Evolutionary conservation across 1,284 basidiomycete genomes (phyloP).

Genomic region (Leccinum huronense): DNA sequence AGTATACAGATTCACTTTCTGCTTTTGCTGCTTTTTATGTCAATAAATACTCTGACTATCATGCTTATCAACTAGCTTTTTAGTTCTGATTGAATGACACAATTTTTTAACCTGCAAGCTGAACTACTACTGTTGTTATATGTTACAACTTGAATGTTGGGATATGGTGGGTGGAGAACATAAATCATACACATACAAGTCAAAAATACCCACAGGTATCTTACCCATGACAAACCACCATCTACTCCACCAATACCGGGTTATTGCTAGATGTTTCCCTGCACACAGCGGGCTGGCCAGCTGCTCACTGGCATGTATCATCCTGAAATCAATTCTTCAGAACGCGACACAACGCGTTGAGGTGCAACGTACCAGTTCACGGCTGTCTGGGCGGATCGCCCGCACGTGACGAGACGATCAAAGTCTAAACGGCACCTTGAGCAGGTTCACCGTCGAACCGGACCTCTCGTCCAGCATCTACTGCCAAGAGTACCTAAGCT

Average conservation of each 20-base stretch:
- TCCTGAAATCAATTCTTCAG: slow-evolving; percentile 48
- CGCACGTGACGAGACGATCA: slow-evolving; percentile 56
- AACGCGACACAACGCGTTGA: background rate
- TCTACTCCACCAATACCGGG: slow-evolving; percentile 56
- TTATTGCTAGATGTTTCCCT: slow-evolving; percentile 63
- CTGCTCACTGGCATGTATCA: slow-evolving; percentile 63
- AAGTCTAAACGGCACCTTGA: slow-evolving; percentile 64
- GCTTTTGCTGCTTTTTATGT: too few relatives aligned
- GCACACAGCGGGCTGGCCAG: slow-evolving; percentile 72
- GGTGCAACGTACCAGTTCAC: slow-evolving; percentile 74
- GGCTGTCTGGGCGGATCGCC: slow-evolving; percentile 65
- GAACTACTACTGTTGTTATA: too few relatives aligned
- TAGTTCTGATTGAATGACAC: too few relatives aligned
- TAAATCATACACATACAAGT: too few relatives aligned
- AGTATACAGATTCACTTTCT: too few relatives aligned
- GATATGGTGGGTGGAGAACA: too few relatives aligned
- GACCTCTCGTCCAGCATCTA: slow-evolving; percentile 65
- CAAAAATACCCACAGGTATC: too few relatives aligned
- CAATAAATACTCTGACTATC: too few relatives aligned
- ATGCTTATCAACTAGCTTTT: too few relatives aligned
- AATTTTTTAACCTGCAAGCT: too few relatives aligned
- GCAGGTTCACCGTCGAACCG: slow-evolving; percentile 58
- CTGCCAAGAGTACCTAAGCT: slow-evolving; percentile 71
- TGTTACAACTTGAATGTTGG: too few relatives aligned
- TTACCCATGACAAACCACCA: slow-evolving; percentile 39